phyloP scores from a whole-genome alignment of 2,329 filamentous ascomycete genomes.

The Pseudopithomyces chartarum region DNA sequence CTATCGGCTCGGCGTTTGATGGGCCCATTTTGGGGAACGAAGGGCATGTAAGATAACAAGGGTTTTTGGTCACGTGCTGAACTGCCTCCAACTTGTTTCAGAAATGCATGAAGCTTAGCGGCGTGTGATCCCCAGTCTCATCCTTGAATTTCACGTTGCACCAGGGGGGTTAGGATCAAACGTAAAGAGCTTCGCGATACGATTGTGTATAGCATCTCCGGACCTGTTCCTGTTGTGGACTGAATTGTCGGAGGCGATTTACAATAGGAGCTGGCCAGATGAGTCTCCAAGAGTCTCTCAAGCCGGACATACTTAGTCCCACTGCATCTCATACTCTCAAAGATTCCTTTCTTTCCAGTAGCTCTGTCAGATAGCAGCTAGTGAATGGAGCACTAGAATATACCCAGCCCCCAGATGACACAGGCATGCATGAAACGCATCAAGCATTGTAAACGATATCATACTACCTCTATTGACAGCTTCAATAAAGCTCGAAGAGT shows the following conservation, averaged over 20 bases:
- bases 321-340: too few relatives aligned
- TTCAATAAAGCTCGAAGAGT: too few relatives aligned
- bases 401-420: too few relatives aligned
- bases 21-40: background rate
- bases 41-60: background rate
- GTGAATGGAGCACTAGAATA: too few relatives aligned
- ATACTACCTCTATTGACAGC: background rate
- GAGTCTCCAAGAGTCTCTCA: too few relatives aligned
- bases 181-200: background rate
- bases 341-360: too few relatives aligned
- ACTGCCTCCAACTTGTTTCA: slow-evolving; percentile 3
- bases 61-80: slow-evolving; percentile 5
- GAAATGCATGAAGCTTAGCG: slow-evolving; percentile 7
- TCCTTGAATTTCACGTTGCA: slow-evolving; percentile 3
- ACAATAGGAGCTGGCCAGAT: too few relatives aligned
- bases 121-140: slow-evolving; percentile 8
- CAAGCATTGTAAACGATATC: too few relatives aligned
- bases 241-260: too few relatives aligned
- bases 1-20: background rate
- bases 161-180: background rate
- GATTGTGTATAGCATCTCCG: background rate
- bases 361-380: too few relatives aligned
- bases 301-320: too few relatives aligned
- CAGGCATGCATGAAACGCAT: too few relatives aligned
- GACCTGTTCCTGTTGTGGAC: background rate